Conservation (phyloP, 306 rosid genomes). For the Lagenaria siceraria region DNA sequence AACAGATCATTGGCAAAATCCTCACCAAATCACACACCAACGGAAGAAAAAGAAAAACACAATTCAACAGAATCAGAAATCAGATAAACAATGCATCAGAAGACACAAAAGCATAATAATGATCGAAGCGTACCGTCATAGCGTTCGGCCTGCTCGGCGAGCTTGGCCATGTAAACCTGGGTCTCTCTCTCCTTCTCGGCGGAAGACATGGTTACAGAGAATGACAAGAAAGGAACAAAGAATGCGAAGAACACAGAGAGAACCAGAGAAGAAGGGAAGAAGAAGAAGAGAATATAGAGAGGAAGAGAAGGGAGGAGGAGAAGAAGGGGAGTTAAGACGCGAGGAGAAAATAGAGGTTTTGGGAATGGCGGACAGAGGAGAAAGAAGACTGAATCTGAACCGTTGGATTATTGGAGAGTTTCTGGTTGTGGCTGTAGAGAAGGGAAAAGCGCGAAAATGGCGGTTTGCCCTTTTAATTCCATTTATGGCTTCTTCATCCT, state of each 20-base stretch:
- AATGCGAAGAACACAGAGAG: neutral
- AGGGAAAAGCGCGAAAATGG: neutral
- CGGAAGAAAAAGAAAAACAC: neutral
- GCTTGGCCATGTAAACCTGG: slow-evolving; percentile 10
- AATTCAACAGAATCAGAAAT: neutral
- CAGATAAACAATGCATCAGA: neutral
- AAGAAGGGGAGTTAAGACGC: neutral
- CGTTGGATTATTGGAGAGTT: neutral
- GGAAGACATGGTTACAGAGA: slow-evolving; percentile 3
- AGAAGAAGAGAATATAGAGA: slow-evolving; percentile 2
- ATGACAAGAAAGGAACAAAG: neutral
- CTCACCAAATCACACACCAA: neutral
- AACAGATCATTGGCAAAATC: neutral
- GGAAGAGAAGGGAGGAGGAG: neutral
- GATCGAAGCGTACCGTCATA: neutral
- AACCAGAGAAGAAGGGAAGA: neutral
- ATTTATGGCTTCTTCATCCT: neutral
- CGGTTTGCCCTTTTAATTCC: neutral
- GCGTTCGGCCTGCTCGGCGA: slow-evolving; percentile 9
- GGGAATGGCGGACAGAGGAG: neutral
- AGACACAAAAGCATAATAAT: neutral
- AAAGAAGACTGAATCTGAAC: neutral
- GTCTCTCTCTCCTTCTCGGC: slow-evolving; percentile 8
- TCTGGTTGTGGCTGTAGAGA: neutral
- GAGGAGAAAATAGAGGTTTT: neutral